A percentile compares a stretch with the other conserved stretches of the same genome.
These are phyloP conservation scores for Torrubiella hemipterigena DNA, from an alignment of 2,329 filamentous ascomycete species.

Conservation along the genomic window DNA sequence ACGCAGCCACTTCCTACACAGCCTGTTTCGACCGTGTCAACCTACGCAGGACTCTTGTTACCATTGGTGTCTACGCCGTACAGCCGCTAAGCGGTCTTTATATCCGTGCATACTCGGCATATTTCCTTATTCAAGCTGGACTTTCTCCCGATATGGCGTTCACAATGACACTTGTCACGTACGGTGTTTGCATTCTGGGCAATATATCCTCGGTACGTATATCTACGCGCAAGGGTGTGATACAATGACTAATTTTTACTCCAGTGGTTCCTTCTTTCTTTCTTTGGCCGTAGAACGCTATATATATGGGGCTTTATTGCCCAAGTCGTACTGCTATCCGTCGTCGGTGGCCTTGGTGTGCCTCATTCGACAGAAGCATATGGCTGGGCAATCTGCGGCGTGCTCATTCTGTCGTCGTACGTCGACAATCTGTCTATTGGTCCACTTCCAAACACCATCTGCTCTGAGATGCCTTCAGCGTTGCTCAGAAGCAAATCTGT, in stretches of 20 bases:
- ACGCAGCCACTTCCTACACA: constrained; percentile 23
- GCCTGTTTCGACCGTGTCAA: constrained; percentile 32
- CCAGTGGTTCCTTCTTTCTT: constrained; percentile 23
- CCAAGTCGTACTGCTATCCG: constrained; percentile 1
- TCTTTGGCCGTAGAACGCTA: constrained; percentile 22
- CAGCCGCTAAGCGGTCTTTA: constrained; percentile 18
- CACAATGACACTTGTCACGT: constrained; percentile 15
- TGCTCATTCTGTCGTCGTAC: constrained; percentile 25
- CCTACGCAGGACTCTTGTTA: constrained; percentile 24
- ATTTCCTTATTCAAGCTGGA: constrained; percentile 19
- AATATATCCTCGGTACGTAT: constrained; percentile 17
- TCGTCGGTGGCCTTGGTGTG: constrained; percentile 21
- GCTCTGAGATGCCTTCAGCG: constrained; percentile 22
- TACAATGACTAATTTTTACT: constrained; percentile 22
- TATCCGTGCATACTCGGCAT: constrained; percentile 15
- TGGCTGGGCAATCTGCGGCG: constrained; percentile 19
- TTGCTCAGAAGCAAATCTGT: constrained; percentile 22
- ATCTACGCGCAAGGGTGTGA: no score
- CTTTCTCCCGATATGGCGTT: constrained; percentile 13
- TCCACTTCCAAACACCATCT: constrained; percentile 24
- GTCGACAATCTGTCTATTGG: constrained; percentile 24
- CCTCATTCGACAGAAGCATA: constrained; percentile 15
- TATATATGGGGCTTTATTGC: constrained; percentile 21
- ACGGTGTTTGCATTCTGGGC: constrained; percentile 2
- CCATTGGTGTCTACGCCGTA: constrained; percentile 18